Evolutionary conservation across 441 rosid species (phyloP).

Genomic region (Adansonia rubrostipa): DNA sequence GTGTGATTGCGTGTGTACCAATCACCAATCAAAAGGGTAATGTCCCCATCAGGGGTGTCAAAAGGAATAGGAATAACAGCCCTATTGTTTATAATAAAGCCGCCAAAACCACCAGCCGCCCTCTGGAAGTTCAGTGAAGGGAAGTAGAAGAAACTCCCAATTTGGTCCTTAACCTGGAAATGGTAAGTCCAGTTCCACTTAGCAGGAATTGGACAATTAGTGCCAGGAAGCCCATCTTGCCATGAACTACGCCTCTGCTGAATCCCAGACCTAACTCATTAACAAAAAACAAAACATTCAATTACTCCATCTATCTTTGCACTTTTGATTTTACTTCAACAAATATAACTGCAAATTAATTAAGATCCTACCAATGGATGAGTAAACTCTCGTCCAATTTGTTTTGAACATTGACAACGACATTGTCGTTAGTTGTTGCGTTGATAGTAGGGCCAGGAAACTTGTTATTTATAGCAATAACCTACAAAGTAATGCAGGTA

Average conservation of each 20-base stretch:
- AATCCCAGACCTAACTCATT: conserved; percentile 74
- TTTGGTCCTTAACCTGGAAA: conserved; percentile 93
- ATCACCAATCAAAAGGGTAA: conserved; percentile 77
- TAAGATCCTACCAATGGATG: conserved; percentile 64
- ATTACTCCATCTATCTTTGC: background rate
- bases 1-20: conserved; percentile 90
- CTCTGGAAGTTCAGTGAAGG: conserved; percentile 91
- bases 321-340: background rate
- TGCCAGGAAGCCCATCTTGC: conserved; percentile 96
- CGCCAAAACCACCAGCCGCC: conserved; percentile 91
- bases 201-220: conserved; percentile 95
- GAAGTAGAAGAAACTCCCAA: conserved; percentile 96
- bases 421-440: conserved; percentile 83
- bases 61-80: conserved; percentile 82
- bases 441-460: conserved; percentile 92
- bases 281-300: conserved; percentile 16
- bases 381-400: conserved; percentile 84
- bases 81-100: conserved; percentile 78
- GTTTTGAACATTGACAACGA: conserved; percentile 80
- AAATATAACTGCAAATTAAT: conserved; percentile 18
- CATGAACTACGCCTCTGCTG: conserved; percentile 88
- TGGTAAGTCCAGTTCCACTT: conserved; percentile 98
- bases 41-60: conserved; percentile 76
- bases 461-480: conserved; percentile 83
- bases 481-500: conserved; percentile 53